Evolutionary conservation across 495 filamentous ascomycete genomes (phyloP), one percentile per base, ranked within the genome.

Genomic region (Trichodelitschia bisporula): DNA sequence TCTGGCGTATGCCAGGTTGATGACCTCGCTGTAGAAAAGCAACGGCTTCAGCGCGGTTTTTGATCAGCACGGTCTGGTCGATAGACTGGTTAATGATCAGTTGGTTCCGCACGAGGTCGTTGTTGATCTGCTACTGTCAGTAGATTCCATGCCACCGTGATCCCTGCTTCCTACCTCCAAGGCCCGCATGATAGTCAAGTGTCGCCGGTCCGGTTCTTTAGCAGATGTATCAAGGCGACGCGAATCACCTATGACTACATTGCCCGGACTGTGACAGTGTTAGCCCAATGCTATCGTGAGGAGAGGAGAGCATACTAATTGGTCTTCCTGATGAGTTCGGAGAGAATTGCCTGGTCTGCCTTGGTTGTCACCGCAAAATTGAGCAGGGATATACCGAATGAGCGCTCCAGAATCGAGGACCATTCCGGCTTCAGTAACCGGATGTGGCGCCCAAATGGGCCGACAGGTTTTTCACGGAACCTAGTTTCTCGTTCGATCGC

Each of bases 11-110:
- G 39, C 90, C 80, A 12, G 26, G 26, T 5, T 9, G 49, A 57
- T 2, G 72, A 65, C 18, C 53, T 55, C 20, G 52, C 42, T 4
- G 61, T 59, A 93, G 76, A 18, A 73, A 60, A 2, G 62, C 48
- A 14, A 71, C 54, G 1, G 72, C 89, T 31, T 75, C 58, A 8
- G 55, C 42, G 12, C 75, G 54, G 25, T 66, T 50, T 26, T 69
- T 61, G 27, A 93, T 69, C 2, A 99, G 48, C 6, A 91, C 59
- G 8, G 70, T 68, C 43, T 95, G 83, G 34, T 99, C 86, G 27
- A 91, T 75, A 4, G 55, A 49, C 40, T 83, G 59, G 31, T 66
- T 69, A 45, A 99, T 78, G 45, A 99, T 73, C 18, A 95, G 51
- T 30, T 80, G 72, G 35, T 74, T 69, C 19, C 67, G 68, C 15